Base-by-base conservation (phyloP, 352 stramenopile genomes). In the Halophytophthora batemanensis region DNA sequence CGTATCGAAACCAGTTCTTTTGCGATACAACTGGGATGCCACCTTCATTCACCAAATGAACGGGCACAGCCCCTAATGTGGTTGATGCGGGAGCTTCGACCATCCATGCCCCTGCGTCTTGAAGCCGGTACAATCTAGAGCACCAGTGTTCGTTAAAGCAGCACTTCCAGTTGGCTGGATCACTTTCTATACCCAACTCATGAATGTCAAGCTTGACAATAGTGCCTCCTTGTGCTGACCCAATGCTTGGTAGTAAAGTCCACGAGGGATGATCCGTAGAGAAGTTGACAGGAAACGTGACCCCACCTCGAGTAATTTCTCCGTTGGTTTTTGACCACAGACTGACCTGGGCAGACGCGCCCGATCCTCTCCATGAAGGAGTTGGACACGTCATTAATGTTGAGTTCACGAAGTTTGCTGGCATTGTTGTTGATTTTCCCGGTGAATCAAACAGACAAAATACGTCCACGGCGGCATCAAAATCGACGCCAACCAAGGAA, bases 381-480 rank as follows among this genome's bases (percentile, higher is more conserved):
- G 52, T 13, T 18, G 40, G 40, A 52, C 77, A 88, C 15, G 36
- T 46, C 13, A 74, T 49, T 11, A 66, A 33, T 2, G 62, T 76
- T 1, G 69, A 39, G 36, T 88, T 88, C 6, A 64, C 13, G 45
- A 74, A 33, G 6, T 57, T 7, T 25, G 59, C 75, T 3, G 54
- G 53, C 14, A 66, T 55, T 18, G 45, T 29, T 13, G 69, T 39
- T 1, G 56, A 56, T n/a, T 61, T 60, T 0, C 37, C 21, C 3
- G 37, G 31, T 8, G 63, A 54, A 11, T 72, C 46, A 47, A 82
- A 82, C 1, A 58, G 69, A 36, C 77, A 89, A 14, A 61, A n/a
- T 0, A 79, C 36, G 4, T 58, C 45, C 10, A 63, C 46, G 6
- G 51, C 43, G 17, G 44, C 1, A 36, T 77, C 59, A 53, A 86